Base-by-base conservation (phyloP, 306 rosid species). In the Pueraria montana region DNA sequence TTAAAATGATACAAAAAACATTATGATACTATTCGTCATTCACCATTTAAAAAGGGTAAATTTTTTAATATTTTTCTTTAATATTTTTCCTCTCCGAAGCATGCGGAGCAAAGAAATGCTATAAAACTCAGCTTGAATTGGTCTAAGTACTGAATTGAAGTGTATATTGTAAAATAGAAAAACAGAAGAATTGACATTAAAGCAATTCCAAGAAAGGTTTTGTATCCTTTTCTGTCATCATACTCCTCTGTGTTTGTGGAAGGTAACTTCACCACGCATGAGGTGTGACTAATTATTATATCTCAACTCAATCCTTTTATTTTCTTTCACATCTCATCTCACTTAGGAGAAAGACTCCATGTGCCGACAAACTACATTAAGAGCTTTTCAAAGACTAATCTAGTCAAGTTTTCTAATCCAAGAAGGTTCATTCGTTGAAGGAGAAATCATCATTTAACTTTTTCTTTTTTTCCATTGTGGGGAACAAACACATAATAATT, bases 291-390 rank as follows among this genome's bases (percentile, higher is more conserved):
- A 49, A 1, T 56, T 55, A 72, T 36, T 70, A 34, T 70, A 61
- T 12, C 30, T 24, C 49, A 34, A 26, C 62, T 27, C 32, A 64
- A 34, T 55, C 27, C 40, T 32, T 62, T 74, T 9, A 34, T 70
- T 52, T 79, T 72, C 45, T 20, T 83, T n/a, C 24, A 52, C 23
- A 17, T 52, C 82, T 68, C 58, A 40, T 49, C 30, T 65, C 17
- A 52, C 59, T 52, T n/a, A 6, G 24, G 20, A 49, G 20, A 49
- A 11, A 32, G 2, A 4, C 2, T 5, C 7, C 61, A 53, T 24
- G 65, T 67, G 79, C 70, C 67, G 64, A 85, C 85, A 76, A 76
- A 77, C 53, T 50, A 50, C 76, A 59, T 18, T 16, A 11, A 50
- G 49, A 5, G 45, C 48, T 49, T 63, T 81, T 63, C 72, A 12